Base-by-base conservation (phyloP, 177 flowering plant genomes). In the Tripterygium wilfordii region DNA sequence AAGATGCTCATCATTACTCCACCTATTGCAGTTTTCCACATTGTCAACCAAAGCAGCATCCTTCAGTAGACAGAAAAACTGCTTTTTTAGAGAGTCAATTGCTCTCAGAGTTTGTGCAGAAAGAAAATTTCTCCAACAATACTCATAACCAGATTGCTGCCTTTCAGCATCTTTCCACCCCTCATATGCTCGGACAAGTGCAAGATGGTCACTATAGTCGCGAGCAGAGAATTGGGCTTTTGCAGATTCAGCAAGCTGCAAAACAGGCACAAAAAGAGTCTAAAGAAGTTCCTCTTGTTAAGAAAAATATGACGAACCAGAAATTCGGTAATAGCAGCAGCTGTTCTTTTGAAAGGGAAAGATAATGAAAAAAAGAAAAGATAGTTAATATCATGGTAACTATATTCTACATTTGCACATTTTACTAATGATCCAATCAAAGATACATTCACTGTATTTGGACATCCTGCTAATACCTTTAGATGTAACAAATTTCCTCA, bases 131-230 rank as follows among this genome's bases (percentile, higher is more conserved):
- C 64, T 68, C 79, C 79, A 86, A 58, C 96, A 89, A 60, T 84
- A 92, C 33, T 86, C 95, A 57, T 89, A 71, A 25, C 89, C 95
- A 63, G 67, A 42, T 25, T 68, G 71, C 46, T 69, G 68, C 58
- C 51, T 76, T 65, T 86, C 96, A 62, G 96, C 97, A 18, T 74
- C 82, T 69, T 72, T 89, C 99, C 99, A 92, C 20, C 97, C 97
- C 43, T 79, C 80, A 62, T 76, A 86, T 7, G 99, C 99, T 45
- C 86, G 81, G 24, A 86, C 70, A 50, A 92, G 82, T 22, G 92
- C 84, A 54, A 92, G 75, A 61, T 92, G 99, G 45, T 89, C 97
- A 60, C 99, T 92, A 56, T 58, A 69, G 33, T 74, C 82, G 49
- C 50, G 67, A 8, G 45, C 72, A 38, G 94, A 63, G 49, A 88